These are phyloP conservation scores for Myxozyma melibiosi DNA, from an alignment of 805 yeast genomes.

Conservation along the genomic window DNA sequence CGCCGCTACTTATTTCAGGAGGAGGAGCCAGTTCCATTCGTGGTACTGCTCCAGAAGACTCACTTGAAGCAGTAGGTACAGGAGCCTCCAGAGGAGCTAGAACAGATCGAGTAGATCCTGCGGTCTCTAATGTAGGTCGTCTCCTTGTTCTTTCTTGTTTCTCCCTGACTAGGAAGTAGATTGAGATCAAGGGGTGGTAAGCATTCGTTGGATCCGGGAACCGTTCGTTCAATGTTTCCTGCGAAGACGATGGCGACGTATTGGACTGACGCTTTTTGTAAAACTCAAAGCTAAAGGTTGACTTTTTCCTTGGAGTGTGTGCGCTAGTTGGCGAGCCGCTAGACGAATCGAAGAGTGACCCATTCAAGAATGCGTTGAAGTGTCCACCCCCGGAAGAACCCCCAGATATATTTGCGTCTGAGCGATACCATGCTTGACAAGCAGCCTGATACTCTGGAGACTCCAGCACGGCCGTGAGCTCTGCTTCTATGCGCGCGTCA, in stretches of 20 bases:
- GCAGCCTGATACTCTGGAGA: conserved; percentile 69
- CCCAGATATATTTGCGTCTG: conserved; percentile 18
- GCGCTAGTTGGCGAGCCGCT: conserved; percentile 1
- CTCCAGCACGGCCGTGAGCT: conserved; percentile 58
- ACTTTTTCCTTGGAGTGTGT: conserved; percentile 15
- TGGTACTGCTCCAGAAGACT: neutral
- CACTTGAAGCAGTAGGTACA: neutral
- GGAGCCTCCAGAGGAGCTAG: neutral
- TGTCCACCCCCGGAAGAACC: neutral
- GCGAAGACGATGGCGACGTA: conserved; percentile 24
- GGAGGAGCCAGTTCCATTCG: conserved; percentile 3
- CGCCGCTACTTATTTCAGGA: neutral
- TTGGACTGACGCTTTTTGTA: conserved; percentile 32
- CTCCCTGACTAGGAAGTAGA: conserved; percentile 83
- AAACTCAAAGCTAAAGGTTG: conserved; percentile 33
- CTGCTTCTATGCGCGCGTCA: conserved; percentile 58
- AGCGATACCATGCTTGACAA: conserved; percentile 61
- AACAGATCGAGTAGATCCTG: conserved; percentile 9
- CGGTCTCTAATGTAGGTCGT: conserved; percentile 24
- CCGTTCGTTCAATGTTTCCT: conserved; percentile 29
- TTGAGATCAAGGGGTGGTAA: conserved; percentile 84
- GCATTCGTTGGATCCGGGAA: conserved; percentile 80
- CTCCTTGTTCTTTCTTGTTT: conserved; percentile 31
- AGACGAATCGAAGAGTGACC: conserved; percentile 5
- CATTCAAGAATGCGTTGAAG: conserved; percentile 4